A percentile compares a stretch with the other conserved stretches of the same genome.
phyloP scores from a whole-genome alignment of 1,284 basidiomycete genomes.

The Sporisorium exsertum region DNA sequence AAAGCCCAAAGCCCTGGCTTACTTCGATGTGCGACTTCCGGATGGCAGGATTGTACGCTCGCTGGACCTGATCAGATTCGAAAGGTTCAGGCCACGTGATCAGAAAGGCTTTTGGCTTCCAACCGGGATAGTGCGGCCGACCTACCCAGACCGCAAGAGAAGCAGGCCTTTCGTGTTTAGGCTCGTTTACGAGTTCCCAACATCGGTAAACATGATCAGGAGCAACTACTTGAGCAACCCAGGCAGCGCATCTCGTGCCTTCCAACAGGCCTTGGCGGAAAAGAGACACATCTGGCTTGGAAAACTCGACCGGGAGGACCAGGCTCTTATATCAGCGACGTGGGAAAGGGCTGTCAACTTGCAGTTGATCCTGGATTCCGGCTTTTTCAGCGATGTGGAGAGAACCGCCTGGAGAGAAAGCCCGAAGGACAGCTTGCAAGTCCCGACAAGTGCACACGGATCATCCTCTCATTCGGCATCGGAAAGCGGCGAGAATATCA shows the following conservation, averaged over 20 bases:
- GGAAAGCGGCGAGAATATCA: neutral
- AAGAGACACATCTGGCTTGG: slow-evolving; percentile 6
- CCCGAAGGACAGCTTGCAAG: neutral
- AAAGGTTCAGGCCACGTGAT: neutral
- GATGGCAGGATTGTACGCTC: neutral
- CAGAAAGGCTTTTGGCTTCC: slow-evolving; percentile 9
- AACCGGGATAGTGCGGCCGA: slow-evolving; percentile 13
- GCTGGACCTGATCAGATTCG: slow-evolving; percentile 16
- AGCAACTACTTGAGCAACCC: neutral
- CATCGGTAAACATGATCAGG: neutral
- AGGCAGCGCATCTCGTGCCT: neutral
- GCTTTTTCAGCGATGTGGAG: neutral
- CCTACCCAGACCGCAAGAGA: neutral
- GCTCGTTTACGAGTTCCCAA: slow-evolving; percentile 14
- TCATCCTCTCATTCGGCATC: neutral
- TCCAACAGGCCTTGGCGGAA: neutral
- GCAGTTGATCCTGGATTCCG: neutral
- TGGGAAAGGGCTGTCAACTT: neutral
- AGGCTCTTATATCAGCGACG: neutral
- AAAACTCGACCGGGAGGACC: neutral
- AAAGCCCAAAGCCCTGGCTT: neutral
- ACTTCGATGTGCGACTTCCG: neutral
- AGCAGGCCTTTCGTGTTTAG: neutral
- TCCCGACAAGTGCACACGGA: neutral
- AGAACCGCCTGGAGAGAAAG: neutral